Evolutionary conservation across 257 asterid genomes (phyloP).

Genomic region (Penstemon newberryi): DNA sequence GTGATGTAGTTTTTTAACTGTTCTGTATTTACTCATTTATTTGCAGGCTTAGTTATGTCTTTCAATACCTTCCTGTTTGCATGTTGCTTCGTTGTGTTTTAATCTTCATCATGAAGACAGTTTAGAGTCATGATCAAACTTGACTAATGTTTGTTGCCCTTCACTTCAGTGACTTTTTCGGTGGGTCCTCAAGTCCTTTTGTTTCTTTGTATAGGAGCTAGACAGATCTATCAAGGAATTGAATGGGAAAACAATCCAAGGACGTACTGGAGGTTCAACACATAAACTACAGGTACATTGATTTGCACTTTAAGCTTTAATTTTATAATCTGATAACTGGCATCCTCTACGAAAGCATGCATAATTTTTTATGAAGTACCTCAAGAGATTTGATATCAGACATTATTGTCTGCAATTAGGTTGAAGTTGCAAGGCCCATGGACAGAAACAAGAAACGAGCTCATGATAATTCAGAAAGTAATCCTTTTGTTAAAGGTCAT

Average conservation of each 20-base stretch:
- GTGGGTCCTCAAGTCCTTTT: constrained; percentile 21
- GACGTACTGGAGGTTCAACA: constrained; percentile 58
- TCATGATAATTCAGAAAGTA: constrained; percentile 64
- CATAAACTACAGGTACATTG: constrained; percentile 62
- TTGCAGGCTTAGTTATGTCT: background rate
- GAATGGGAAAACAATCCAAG: constrained; percentile 65
- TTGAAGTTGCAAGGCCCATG: constrained; percentile 87
- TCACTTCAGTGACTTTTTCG: constrained; percentile 12
- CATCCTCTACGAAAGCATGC: background rate
- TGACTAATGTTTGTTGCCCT: constrained; percentile 5
- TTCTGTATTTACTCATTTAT: background rate
- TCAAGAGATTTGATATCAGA: constrained; percentile 5
- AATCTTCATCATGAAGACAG: constrained; percentile 10
- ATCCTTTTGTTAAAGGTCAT: constrained; percentile 41
- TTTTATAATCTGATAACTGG: constrained; percentile 24
- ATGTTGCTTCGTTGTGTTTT: constrained; percentile 13
- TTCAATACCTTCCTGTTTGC: constrained; percentile 6
- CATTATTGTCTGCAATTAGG: constrained; percentile 47
- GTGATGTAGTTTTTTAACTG: background rate
- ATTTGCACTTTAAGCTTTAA: constrained; percentile 23
- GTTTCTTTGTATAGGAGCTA: constrained; percentile 56
- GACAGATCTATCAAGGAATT: constrained; percentile 70
- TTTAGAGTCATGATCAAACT: constrained; percentile 10
- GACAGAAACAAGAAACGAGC: constrained; percentile 71
- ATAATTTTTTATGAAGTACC: background rate